phyloP scores from a whole-genome alignment of 352 stramenopile genomes.

The Blastocystis sp. region DNA sequence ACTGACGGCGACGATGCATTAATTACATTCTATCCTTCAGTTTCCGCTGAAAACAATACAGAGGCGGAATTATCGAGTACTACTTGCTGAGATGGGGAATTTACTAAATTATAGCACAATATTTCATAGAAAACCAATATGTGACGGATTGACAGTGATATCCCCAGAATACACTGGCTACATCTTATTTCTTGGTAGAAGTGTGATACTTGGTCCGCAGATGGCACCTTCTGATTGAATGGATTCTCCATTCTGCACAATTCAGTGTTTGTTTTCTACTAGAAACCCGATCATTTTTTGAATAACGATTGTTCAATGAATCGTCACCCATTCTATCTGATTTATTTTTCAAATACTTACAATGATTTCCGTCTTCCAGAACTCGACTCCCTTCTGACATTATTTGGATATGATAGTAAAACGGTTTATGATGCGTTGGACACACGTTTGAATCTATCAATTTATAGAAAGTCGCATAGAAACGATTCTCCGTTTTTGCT shows the following conservation, averaged over 20 bases:
- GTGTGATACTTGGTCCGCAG: background rate
- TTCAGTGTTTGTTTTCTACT: background rate
- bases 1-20: background rate
- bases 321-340: constrained; percentile 18
- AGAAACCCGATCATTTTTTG: constrained; percentile 18
- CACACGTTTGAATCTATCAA: background rate
- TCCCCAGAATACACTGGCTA: background rate
- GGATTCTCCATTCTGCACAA: constrained; percentile 25
- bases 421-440: constrained; percentile 64
- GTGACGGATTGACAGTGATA: background rate
- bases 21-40: background rate
- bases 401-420: constrained; percentile 67
- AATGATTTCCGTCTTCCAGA: constrained; percentile 73
- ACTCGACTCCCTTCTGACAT: constrained; percentile 71
- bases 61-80: background rate
- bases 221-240: background rate
- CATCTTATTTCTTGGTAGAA: background rate
- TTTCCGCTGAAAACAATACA: background rate
- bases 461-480: background rate
- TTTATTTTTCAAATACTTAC: constrained; percentile 56
- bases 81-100: background rate
- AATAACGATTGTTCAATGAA: background rate
- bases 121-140: background rate
- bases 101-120: background rate
- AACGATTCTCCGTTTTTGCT: constrained; percentile 67